These are phyloP conservation scores for Colletotrichum destructivum DNA, from an alignment of 2,329 filamentous ascomycete genomes.

Conservation along the genomic window DNA sequence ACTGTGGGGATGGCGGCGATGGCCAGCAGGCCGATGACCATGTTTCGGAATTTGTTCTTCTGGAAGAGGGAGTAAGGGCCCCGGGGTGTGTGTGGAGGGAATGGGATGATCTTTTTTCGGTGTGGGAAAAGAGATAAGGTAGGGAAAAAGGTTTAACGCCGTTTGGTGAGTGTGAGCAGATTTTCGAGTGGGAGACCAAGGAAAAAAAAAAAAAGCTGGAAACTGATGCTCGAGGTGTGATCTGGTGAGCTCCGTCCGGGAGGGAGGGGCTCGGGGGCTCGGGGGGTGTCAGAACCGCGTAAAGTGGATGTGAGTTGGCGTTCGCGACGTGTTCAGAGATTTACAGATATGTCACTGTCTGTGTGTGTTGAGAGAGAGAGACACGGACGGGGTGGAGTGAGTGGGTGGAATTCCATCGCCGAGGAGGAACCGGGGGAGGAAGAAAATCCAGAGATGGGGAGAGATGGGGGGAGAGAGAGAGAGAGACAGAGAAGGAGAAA, in stretches of 20 bases:
- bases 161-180: too few species aligned
- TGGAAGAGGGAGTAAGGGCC: background rate
- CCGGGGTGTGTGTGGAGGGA: background rate
- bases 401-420: background rate
- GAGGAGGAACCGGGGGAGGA: background rate
- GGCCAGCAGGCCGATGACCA: slow-evolving; percentile 68
- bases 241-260: background rate
- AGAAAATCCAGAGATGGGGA: background rate
- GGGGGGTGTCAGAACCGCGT: background rate
- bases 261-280: slow-evolving; percentile 5
- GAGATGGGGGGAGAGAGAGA: too few species aligned
- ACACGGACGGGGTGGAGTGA: background rate
- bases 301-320: background rate
- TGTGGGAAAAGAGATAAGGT: too few species aligned
- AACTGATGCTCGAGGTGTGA: background rate
- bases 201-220: background rate
- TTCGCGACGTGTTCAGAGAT: background rate
- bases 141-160: too few species aligned
- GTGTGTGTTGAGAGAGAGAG: background rate
- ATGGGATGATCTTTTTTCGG: background rate
- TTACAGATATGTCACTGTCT: slow-evolving; percentile 14
- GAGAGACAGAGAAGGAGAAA: background rate
- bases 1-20: slow-evolving; percentile 69
- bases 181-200: too few species aligned
- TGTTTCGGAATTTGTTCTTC: slow-evolving; percentile 44